Conservation (phyloP, 345 rosid species). For the Passiflora organensis region DNA sequence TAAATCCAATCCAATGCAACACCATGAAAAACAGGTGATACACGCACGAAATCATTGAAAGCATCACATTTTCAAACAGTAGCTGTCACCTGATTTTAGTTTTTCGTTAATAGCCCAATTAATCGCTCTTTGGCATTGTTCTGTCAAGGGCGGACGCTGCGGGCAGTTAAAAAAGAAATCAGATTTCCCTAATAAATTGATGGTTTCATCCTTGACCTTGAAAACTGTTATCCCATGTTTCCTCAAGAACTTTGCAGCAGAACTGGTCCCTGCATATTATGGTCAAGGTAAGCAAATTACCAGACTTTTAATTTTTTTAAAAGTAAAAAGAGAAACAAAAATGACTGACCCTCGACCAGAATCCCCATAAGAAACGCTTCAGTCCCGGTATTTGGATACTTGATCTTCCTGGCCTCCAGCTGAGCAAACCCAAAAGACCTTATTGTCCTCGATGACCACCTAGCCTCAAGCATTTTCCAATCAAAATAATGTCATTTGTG, state of each 20-base stretch:
- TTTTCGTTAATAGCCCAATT: conserved; percentile 87
- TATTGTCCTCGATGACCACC: conserved; percentile 92
- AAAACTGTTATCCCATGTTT: conserved; percentile 65
- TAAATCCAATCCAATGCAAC: too few relatives aligned
- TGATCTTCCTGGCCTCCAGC: conserved; percentile 87
- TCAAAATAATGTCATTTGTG: neutral
- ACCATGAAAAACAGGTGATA: too few relatives aligned
- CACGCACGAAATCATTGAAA: too few relatives aligned
- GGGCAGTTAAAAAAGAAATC: conserved; percentile 70
- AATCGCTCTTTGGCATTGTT: conserved; percentile 74
- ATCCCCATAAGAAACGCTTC: conserved; percentile 89
- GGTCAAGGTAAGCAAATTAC: neutral
- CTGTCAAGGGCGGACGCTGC: conserved; percentile 81
- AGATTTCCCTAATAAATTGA: conserved; percentile 73
- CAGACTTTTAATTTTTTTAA: neutral
- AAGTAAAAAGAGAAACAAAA: neutral
- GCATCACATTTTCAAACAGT: neutral
- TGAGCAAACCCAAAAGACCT: conserved; percentile 77
- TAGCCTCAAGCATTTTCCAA: conserved; percentile 13
- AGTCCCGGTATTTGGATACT: conserved; percentile 73
- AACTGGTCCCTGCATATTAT: conserved; percentile 56
- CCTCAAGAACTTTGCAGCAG: conserved; percentile 84
- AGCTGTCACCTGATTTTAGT: conserved; percentile 81
- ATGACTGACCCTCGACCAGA: conserved; percentile 71
- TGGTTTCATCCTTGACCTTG: conserved; percentile 63